Base-by-base conservation (phyloP, 495 filamentous ascomycete species). In the Penicillium dipodomyicola region DNA sequence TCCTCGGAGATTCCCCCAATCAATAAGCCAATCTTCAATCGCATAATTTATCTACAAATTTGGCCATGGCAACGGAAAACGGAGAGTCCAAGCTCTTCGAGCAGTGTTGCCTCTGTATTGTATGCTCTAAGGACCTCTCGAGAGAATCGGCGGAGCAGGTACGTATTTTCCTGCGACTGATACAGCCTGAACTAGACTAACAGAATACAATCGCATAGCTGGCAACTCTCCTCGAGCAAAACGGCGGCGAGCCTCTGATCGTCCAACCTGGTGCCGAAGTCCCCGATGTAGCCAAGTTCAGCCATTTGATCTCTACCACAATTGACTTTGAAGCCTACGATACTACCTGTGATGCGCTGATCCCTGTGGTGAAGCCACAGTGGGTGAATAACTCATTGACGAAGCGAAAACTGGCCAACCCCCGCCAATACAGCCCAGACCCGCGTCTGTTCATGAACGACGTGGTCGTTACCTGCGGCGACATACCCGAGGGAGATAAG, bases 301-400 rank as follows among this genome's bases (percentile, higher is more conserved):
- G 88, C 12, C 91, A 97, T 67, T 87, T 99, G 61, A 82, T 99
- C 59, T 86, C 91, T 41, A 80, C 80, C 44, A 91, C 89, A 4
- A 86, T 89, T 62, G 91, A 97, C 70, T 99, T 99, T 62, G 87
- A 88, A 8, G 82, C 89, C 49, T 97, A 94, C 63, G 70, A 81
- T 39, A 80, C 82, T 40, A 84, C 90, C 3, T 78, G 82, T 58
- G 82, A 87, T 47, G 73, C 82, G 43, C 84, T 96, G 76, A 87
- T 91, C 27, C 84, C 89, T n/a, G 87, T 97, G 4, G 87, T 97
- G 8, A 92, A 84, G 52, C 83, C 91, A 6, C 78, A 82, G 49
- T 99, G 94, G 94, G 80, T 96, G 53, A 79, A 79, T 4, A 73
- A 75, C 17, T 90, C 86, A 12, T 62, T 96, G 12, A 61, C 75